A percentile compares a stretch with the other conserved stretches of the same genome.
phyloP scores from a whole-genome alignment of 2,329 filamentous ascomycete species.

The Scedosporium aurantiacum region DNA sequence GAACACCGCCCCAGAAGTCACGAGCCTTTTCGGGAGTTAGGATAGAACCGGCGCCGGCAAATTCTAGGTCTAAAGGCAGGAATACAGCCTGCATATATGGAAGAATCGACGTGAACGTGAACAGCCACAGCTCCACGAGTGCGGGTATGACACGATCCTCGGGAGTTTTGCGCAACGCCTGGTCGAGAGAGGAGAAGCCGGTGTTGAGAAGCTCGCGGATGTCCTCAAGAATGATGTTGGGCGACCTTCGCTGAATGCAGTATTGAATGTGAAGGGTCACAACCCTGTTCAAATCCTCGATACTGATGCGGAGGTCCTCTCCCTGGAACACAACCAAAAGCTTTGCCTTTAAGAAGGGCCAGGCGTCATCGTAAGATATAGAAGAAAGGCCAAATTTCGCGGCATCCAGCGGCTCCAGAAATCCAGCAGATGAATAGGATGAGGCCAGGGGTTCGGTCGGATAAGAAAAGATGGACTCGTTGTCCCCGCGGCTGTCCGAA shows the following conservation, averaged over 20 bases:
- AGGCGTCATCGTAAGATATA: constrained; percentile 67
- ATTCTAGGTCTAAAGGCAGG: constrained; percentile 83
- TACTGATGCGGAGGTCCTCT: constrained; percentile 65
- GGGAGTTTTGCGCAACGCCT: constrained; percentile 64
- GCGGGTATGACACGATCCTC: constrained; percentile 85
- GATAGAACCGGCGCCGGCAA: constrained; percentile 71
- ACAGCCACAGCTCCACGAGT: constrained; percentile 87
- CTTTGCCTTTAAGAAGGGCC: constrained; percentile 68
- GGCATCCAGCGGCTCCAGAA: constrained; percentile 43
- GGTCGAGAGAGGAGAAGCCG: constrained; percentile 78
- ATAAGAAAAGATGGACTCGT: constrained; percentile 31
- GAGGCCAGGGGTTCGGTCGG: not conserved
- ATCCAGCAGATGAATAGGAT: constrained; percentile 19
- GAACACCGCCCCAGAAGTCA: constrained; percentile 79
- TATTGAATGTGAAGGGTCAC: constrained; percentile 70
- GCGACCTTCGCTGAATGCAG: constrained; percentile 62
- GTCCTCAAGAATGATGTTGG: constrained; percentile 64
- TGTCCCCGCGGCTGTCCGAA: constrained; percentile 39
- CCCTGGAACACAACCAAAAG: constrained; percentile 71
- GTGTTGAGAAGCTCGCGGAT: constrained; percentile 63
- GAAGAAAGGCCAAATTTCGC: constrained; percentile 53
- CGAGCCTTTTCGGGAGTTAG: constrained; percentile 68
- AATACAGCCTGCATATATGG: constrained; percentile 96
- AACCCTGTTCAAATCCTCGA: constrained; percentile 74
- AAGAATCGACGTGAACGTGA: constrained; percentile 80